Conservation (phyloP, 495 filamentous ascomycete genomes). For the Friedmanniomyces endolithicus region DNA sequence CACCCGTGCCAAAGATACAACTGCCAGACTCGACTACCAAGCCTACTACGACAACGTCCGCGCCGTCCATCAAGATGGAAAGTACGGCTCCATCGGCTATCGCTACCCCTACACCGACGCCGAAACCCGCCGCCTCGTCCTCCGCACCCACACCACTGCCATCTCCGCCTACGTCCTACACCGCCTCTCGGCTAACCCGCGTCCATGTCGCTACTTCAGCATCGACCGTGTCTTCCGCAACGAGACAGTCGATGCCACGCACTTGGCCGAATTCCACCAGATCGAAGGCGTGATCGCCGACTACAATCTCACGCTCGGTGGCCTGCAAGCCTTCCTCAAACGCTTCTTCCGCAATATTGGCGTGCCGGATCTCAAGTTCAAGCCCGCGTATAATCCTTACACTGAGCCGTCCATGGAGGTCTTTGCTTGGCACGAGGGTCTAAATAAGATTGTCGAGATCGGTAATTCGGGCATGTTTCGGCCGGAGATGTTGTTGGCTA, state of each 20-base stretch:
- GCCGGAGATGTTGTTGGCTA: conserved; percentile 85
- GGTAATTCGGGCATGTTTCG: conserved; percentile 98
- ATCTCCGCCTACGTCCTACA: conserved; percentile 78
- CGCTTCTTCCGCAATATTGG: conserved; percentile 96
- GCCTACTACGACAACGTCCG: conserved; percentile 76
- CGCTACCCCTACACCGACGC: conserved; percentile 82
- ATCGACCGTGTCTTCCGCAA: conserved; percentile 96
- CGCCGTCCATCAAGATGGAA: conserved; percentile 70
- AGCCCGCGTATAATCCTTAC: conserved; percentile 96
- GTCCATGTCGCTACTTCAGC: conserved; percentile 85
- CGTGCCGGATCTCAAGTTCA: conserved; percentile 76
- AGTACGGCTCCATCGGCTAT: conserved; percentile 89
- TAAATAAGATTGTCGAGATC: conserved; percentile 89
- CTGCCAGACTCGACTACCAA: conserved; percentile 53
- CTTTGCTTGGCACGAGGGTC: conserved; percentile 80
- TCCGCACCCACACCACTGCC: conserved; percentile 93
- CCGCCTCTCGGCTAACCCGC: conserved; percentile 67
- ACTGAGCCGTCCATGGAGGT: conserved; percentile 98
- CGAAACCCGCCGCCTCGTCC: conserved; percentile 79
- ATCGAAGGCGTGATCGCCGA: conserved; percentile 97
- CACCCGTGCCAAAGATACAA: conserved; percentile 28
- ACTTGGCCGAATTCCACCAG: conserved; percentile 97
- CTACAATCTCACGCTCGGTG: conserved; percentile 78
- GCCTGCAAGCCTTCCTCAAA: conserved; percentile 91
- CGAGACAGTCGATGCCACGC: conserved; percentile 91